phyloP scores from a whole-genome alignment of 2,329 filamentous ascomycete species.

The Xylaria sp. region DNA sequence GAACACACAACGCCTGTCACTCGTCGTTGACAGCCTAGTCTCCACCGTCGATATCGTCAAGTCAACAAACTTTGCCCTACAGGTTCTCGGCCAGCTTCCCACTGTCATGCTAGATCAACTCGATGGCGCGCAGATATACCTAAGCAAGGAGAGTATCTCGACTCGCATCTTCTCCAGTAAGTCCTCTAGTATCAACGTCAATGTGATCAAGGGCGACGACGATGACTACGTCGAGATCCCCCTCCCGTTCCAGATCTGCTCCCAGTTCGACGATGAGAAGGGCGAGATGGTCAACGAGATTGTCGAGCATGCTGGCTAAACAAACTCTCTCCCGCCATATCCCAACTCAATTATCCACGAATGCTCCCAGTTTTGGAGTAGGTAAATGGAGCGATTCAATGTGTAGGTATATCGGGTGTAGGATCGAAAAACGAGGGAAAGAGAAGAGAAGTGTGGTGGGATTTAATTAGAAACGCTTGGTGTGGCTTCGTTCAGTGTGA shows the following conservation, averaged over 20 bases:
- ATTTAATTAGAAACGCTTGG: constrained; percentile 10
- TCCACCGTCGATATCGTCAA: constrained; percentile 96
- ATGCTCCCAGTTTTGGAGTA: not conserved
- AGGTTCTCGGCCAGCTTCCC: constrained; percentile 86
- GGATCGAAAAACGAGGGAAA: not conserved
- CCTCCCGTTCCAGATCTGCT: constrained; percentile 88
- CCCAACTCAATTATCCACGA: not conserved
- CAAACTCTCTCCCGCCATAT: not conserved
- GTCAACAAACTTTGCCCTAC: constrained; percentile 92
- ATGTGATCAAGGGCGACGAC: constrained; percentile 75
- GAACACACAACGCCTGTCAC: constrained; percentile 84
- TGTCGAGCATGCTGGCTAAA: constrained; percentile 88
- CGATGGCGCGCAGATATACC: constrained; percentile 88
- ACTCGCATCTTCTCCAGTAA: constrained; percentile 66
- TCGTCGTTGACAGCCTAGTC: constrained; percentile 90
- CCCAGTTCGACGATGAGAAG: constrained; percentile 75
- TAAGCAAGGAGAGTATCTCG: constrained; percentile 88
- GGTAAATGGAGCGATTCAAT: constrained; percentile 8
- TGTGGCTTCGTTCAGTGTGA: not conserved
- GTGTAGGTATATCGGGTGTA: constrained; percentile 12
- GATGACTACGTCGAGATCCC: constrained; percentile 90
- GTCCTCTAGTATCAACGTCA: constrained; percentile 81
- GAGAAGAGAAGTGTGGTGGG: constrained; percentile 1
- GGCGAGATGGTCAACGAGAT: constrained; percentile 90
- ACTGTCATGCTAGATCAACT: constrained; percentile 94